phyloP scores from a whole-genome alignment of 1,139 yeast genomes.

The Magnusiomyces ingens region DNA sequence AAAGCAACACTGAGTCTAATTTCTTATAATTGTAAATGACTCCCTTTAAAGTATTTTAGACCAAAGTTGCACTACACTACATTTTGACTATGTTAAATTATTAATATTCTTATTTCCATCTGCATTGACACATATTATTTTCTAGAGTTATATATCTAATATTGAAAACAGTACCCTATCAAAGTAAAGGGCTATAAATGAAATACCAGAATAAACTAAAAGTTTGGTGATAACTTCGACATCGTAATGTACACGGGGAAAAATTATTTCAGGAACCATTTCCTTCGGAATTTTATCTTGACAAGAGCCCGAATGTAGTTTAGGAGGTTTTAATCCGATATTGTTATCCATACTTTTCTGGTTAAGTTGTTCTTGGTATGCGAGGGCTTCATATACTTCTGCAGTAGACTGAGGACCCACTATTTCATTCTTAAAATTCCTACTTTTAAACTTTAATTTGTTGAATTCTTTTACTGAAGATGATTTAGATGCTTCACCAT shows the following conservation, averaged over 20 bases:
- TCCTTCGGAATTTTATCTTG: constrained; percentile 1
- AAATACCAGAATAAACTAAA: constrained; percentile 68
- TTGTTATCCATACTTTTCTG: constrained; percentile 16
- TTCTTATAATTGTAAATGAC: too few relatives aligned
- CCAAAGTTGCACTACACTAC: too few relatives aligned
- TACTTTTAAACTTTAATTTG: constrained; percentile 29
- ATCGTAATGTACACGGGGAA: constrained; percentile 47
- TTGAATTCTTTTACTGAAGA: constrained; percentile 30
- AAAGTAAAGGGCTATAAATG: constrained; percentile 31
- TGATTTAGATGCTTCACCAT: background rate
- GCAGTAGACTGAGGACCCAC: constrained; percentile 42
- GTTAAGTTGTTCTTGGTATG: constrained; percentile 28
- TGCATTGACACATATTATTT: too few relatives aligned
- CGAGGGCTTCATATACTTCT: constrained; percentile 37
- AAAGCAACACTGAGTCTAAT: too few relatives aligned
- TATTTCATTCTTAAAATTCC: constrained; percentile 33
- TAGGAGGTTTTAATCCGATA: background rate
- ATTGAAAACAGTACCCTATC: constrained; percentile 22
- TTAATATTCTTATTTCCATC: too few relatives aligned
- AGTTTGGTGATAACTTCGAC: constrained; percentile 68
- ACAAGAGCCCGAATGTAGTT: background rate
- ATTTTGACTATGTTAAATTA: too few relatives aligned
- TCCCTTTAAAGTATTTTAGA: too few relatives aligned
- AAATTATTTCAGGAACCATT: constrained; percentile 7
- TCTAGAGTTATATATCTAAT: constrained; percentile 16